Base-by-base conservation (phyloP, 2,329 filamentous ascomycete genomes). In the Aurifilum marmelostoma region DNA sequence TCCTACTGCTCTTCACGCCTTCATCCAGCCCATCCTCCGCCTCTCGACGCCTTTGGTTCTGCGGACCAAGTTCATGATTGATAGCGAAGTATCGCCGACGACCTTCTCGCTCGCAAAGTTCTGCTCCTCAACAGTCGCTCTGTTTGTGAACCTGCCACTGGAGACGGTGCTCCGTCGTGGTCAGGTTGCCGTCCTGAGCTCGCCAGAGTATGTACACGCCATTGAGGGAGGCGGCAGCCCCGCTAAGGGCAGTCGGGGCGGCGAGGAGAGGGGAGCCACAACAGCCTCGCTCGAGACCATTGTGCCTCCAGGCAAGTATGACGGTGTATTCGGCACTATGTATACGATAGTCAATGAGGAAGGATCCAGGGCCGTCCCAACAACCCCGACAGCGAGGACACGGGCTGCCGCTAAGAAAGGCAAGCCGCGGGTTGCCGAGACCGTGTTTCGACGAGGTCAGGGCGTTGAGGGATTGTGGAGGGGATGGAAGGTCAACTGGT, bases 101-200 rank as follows among this genome's bases (percentile, higher is more conserved):
- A 87, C 92, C 18, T 98, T 97, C 83, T 93, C 91, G 27, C 77
- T 97, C 60, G 89, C 89, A 75, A 92, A 92, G 66, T 97, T 98
- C 80, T 84, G 92, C 73, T 89, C 92, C 18, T 94, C 92, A 2
- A 89, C 90, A 0, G 85, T 89, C 2, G 94, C 97, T 63, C 87
- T 98, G 41, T 92, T 96, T 75, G 80, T 97, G 73, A 94, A 95
- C 76, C 88, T 98, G 16, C 96, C 96, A 0, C 84, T 98, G 5
- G 96, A 99, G 80, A 98, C 95, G 0, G 92, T 97, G 21, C 86
- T 98, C 9, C 90, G 96, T 62, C 89, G 96, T 70, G 95, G 93
- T 6, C 96, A 99, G 79, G 91, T 96, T 69, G 85, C 90, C 1
- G 89, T 93, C 0, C 84, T 93, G 60, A 85, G 85, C 21, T 84